Evolutionary conservation across 2,329 filamentous ascomycete genomes (phyloP), one percentile per base, ranked within the genome.

Genomic region (Trichoderma oligosporum): DNA sequence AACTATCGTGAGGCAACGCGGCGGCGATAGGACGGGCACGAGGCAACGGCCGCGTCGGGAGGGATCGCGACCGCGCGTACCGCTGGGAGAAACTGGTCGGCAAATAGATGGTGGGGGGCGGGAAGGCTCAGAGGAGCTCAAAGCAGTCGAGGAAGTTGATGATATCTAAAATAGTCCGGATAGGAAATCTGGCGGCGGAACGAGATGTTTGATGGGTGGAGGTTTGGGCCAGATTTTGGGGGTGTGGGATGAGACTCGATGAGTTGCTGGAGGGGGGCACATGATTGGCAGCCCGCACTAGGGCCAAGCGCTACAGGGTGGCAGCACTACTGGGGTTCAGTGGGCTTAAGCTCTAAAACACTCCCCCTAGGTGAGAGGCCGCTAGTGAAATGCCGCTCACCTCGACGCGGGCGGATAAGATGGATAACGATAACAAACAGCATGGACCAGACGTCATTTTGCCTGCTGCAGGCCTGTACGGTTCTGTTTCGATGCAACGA

Each of bases 231-330:
- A 25, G 35, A 53, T 45, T 18, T 56, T 53, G 61, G 57, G 58
- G 60, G 61, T 59, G 60, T 62, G 60, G 60, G 61, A 62, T 55
- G 56, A 53, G 52, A 59, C 56, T 62, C 49, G 60, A 61, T 61
- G 60, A 59, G 61, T 61, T 35, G 41, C 54, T 55, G 58, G 60
- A 61, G 62, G 61, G 46, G 63, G 64, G 62, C 65, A 70, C 66
- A 67, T 70, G 66, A 72, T 72, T 72, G 69, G 70, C 61, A 61
- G 53, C n/a, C n/a, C n/a, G n/a, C 31, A 39, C 42, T 56, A 36
- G 57, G 62, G 60, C 61, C 56, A 47, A 61, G 61, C 63, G 51
- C 49, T 59, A 59, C 41, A 55, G 61, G 57, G 61, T 60, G 60
- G 60, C 36, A 60, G 33, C 55, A 59, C 53, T 58, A 60, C 59